Conservation (phyloP, 2,329 filamentous ascomycete species). For the Podosphaera aphanis region DNA sequence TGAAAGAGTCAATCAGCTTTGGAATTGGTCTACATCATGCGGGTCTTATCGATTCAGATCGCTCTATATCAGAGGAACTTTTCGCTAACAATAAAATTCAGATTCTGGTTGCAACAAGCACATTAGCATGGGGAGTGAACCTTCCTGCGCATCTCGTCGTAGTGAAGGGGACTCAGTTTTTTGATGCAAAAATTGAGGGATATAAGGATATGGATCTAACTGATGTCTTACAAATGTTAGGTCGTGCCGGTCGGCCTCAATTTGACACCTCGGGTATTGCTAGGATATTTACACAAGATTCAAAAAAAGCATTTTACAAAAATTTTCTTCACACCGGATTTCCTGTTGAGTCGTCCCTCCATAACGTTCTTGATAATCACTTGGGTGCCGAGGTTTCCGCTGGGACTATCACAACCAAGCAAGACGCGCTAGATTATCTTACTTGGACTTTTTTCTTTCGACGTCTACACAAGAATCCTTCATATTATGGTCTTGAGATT, state of each 20-base stretch:
- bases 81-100: conserved; percentile 98
- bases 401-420: conserved; percentile 77
- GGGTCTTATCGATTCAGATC: conserved; percentile 82
- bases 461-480: conserved; percentile 88
- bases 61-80: conserved; percentile 75
- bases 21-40: conserved; percentile 95
- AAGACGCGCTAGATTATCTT: conserved; percentile 89
- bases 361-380: conserved; percentile 94
- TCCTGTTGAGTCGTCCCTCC: conserved; percentile 84
- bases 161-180: conserved; percentile 95
- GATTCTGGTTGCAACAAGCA: conserved; percentile 84
- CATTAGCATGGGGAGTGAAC: conserved; percentile 94
- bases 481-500: conserved; percentile 90
- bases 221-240: conserved; percentile 93
- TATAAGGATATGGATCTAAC: conserved; percentile 99
- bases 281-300: conserved; percentile 87
- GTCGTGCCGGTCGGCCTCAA: conserved; percentile 81
- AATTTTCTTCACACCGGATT: conserved; percentile 97
- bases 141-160: conserved; percentile 89
- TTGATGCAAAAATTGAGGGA: conserved; percentile 89
- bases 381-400: conserved; percentile 84
- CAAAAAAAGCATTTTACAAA: conserved; percentile 98
- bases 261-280: conserved; percentile 93
- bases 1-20: conserved; percentile 87
- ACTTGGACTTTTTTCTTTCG: conserved; percentile 99